These are phyloP conservation scores for Yamadazyma laniorum DNA, from an alignment of 805 yeast species.

Conservation along the genomic window DNA sequence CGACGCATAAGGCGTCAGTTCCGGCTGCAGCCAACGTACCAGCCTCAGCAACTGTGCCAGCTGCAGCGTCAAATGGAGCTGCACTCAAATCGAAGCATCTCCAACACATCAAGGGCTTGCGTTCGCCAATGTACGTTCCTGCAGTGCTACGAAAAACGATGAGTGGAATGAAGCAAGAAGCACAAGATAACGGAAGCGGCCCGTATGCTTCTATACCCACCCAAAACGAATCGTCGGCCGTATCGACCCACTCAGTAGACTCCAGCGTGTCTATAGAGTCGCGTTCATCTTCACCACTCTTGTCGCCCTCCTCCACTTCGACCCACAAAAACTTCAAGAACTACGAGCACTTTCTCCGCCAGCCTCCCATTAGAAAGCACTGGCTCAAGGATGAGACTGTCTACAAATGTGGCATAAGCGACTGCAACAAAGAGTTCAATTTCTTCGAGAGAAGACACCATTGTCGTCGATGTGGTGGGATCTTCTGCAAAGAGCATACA, in stretches of 20 bases:
- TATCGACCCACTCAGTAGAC: slow-evolving; percentile 32
- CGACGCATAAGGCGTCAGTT: neutral
- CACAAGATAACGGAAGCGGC: neutral
- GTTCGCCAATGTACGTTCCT: slow-evolving; percentile 86
- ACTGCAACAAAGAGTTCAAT: slow-evolving; percentile 67
- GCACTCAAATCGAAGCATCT: slow-evolving; percentile 28
- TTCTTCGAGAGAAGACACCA: slow-evolving; percentile 80
- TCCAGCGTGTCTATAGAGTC: slow-evolving; percentile 31
- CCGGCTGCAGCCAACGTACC: neutral
- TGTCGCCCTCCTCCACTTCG: slow-evolving; percentile 7
- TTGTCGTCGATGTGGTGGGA: slow-evolving; percentile 82
- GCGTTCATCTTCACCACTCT: slow-evolving; percentile 12
- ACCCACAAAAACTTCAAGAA: slow-evolving; percentile 13
- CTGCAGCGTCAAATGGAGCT: neutral
- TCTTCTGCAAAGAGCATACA: slow-evolving; percentile 70
- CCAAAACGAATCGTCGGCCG: slow-evolving; percentile 16
- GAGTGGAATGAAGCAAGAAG: slow-evolving; percentile 9
- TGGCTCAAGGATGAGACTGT: slow-evolving; percentile 75
- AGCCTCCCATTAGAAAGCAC: slow-evolving; percentile 57
- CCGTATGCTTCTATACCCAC: neutral
- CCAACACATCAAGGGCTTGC: slow-evolving; percentile 74
- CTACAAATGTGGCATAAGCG: slow-evolving; percentile 52
- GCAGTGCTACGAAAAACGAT: slow-evolving; percentile 67
- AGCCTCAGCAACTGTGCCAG: too few species aligned
- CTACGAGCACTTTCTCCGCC: slow-evolving; percentile 28